Evolutionary conservation across 768 basidiomycete genomes (phyloP), one percentile per base, ranked within the genome.

Genomic region (Leccinum subgranulosum): DNA sequence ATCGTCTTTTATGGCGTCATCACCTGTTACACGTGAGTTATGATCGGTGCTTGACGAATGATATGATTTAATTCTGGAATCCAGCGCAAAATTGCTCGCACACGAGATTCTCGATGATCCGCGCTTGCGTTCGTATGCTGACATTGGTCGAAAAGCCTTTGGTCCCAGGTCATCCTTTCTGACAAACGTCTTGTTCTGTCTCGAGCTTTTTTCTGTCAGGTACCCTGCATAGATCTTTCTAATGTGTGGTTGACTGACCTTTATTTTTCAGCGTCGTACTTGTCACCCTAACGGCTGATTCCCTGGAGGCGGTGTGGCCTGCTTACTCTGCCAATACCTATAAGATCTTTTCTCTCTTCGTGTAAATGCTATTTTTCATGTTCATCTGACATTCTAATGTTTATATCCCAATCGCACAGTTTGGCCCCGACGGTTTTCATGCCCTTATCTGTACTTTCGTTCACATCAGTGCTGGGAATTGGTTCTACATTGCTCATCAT

Each of bases 281-380:
- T n/a, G 83, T 97, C 49, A 92, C 94, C 2, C 73, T 98, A 3
- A 92, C 91, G 60, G 92, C 90, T 10, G 95, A 98, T 71, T 91
- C 91, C 8, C 70, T 97, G 58, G 81, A 92, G 67, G 79, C 81
- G 3, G 76, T 98, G 51, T 75, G 87, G 54, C 92, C 93, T 6
- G 60, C 71, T 4, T 81, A 88, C 61, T 85, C 89, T 1, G 70
- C 86, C 15, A 78, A 84, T 66, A 77, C 84, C 0, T 95, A 90
- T 75, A 97, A 97, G 68, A 31, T 89, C 3, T 75, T 86, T 63
- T 87, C 88, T 19, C 78, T 90, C 34, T 56, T 88, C 29, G 67
- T 95, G 93, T 93, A 68, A 63, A 82, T 72, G 21, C 3, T 39
- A 6, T 29, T 53, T 51, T 34, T n/a, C 25, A 31, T 51, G 23